A percentile compares a stretch with the other conserved stretches of the same genome.
Evolutionary conservation across 129 eudicot genomes (phyloP).

Genomic region (Erigeron canadensis): DNA sequence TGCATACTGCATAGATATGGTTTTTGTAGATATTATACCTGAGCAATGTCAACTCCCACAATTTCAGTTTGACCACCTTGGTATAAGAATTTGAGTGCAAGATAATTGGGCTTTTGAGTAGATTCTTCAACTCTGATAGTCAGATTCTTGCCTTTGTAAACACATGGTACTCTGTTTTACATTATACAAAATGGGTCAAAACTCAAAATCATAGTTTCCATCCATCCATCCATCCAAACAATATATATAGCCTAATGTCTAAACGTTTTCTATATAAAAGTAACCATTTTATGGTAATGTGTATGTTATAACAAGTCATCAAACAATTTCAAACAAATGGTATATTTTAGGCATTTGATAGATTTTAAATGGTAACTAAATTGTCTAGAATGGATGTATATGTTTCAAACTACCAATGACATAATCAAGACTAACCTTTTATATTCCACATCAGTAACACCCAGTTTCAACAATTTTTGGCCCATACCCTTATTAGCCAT

Average conservation of each 20-base stretch:
- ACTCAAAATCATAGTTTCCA: background rate
- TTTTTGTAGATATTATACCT: slow-evolving; percentile 30
- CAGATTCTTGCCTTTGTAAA: slow-evolving; percentile 57
- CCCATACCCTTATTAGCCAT: slow-evolving; percentile 74
- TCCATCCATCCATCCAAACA: too few species aligned
- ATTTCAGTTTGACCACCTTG: slow-evolving; percentile 94
- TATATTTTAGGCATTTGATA: background rate
- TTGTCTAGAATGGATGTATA: background rate
- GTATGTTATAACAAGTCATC: too few species aligned
- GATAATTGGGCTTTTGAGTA: slow-evolving; percentile 62
- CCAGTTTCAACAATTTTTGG: slow-evolving; percentile 51
- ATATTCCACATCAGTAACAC: slow-evolving; percentile 67
- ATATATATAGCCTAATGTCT: too few species aligned
- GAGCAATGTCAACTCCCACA: slow-evolving; percentile 56
- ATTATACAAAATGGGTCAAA: background rate
- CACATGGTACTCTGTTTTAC: slow-evolving; percentile 61
- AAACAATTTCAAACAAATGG: too few species aligned
- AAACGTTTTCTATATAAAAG: too few species aligned
- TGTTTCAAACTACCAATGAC: slow-evolving; percentile 14
- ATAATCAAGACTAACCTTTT: slow-evolving; percentile 46
- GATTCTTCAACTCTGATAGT: slow-evolving; percentile 77
- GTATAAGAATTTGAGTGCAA: slow-evolving; percentile 60
- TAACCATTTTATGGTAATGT: too few species aligned
- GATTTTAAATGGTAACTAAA: background rate
- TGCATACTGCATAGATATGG: background rate